Base-by-base conservation (phyloP, 352 stramenopile genomes). In the Globisporangium barbulae region DNA sequence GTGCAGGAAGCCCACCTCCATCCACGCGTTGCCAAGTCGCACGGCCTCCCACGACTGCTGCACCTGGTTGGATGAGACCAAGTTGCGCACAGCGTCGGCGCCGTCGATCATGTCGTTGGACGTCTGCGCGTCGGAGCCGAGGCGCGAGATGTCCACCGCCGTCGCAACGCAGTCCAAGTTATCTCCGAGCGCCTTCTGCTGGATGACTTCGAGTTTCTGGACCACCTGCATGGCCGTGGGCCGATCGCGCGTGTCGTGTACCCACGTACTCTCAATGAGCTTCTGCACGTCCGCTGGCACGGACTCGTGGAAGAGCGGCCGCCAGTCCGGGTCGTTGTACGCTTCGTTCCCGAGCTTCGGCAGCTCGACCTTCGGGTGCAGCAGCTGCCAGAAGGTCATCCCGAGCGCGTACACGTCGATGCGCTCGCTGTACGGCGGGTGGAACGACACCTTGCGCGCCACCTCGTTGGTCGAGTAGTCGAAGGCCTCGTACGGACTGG, bases 351-450 rank as follows among this genome's bases (percentile, higher is more conserved):
- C 63, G 10, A 59, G 62, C 19, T 35, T 59, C 9, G 78, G 76
- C 13, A 80, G 84, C 54, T 88, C 84, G 41, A 79, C 69, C 37
- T 71, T 64, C 2, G 80, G 80, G 54, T 89, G 73, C 31, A 88
- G 58, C 5, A 94, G 74, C 44, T 93, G 76, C 83, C 85, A 93
- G 53, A 93, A 75, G 13, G 84, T 88, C 49, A 93, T 85, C 39
- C 65, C 84, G 35, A 94, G 68, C n/a, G 78, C 79, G 57, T 89
- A 93, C 19, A 94, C 74, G 55, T 94, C 85, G 19, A 86, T 74
- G 15, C 75, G 76, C 45, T 93, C 81, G 3, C 74, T 79, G 63
- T 91, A 94, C 15, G 68, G 64, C 33, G 73, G 75, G 28, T 79
- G 60, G 55, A 55, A 58, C 71, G 78, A 59, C 65, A 75, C 19